Conservation (phyloP, 2,329 filamentous ascomycete species). For the Atkinsonella texensis region DNA sequence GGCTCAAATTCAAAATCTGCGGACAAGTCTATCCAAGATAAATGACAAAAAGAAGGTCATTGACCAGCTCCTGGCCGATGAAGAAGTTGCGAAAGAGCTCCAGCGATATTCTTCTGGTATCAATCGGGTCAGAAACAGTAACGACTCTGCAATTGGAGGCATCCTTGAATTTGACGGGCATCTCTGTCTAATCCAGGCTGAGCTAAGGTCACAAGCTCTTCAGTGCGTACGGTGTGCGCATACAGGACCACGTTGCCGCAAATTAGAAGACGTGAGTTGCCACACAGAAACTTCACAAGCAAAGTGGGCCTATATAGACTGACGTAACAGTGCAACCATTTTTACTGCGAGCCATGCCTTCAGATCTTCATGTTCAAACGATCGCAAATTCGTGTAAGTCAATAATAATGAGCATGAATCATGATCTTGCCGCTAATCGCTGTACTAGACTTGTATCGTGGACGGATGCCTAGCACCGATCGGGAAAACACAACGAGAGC, state of each 20-base stretch:
- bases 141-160: constrained; percentile 10
- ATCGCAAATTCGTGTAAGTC: too few relatives aligned
- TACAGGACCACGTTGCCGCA: neutral
- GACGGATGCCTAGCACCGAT: neutral
- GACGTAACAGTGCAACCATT: constrained; percentile 20
- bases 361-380: too few relatives aligned
- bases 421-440: neutral
- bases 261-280: neutral
- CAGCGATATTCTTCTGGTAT: constrained; percentile 9
- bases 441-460: neutral
- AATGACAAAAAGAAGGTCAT: neutral
- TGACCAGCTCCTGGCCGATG: constrained; percentile 6
- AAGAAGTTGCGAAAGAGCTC: neutral
- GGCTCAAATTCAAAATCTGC: neutral
- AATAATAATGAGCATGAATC: too few relatives aligned
- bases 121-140: neutral
- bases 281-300: neutral
- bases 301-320: constrained; percentile 2
- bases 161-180: constrained; percentile 10
- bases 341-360: constrained; percentile 17
- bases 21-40: neutral
- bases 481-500: neutral
- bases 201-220: neutral
- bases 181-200: constrained; percentile 8
- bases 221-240: constrained; percentile 4